A percentile compares a stretch with the other conserved stretches of the same genome.
These are phyloP conservation scores for Melastoma malabathricum DNA, from an alignment of 345 rosid species.

Conservation along the genomic window DNA sequence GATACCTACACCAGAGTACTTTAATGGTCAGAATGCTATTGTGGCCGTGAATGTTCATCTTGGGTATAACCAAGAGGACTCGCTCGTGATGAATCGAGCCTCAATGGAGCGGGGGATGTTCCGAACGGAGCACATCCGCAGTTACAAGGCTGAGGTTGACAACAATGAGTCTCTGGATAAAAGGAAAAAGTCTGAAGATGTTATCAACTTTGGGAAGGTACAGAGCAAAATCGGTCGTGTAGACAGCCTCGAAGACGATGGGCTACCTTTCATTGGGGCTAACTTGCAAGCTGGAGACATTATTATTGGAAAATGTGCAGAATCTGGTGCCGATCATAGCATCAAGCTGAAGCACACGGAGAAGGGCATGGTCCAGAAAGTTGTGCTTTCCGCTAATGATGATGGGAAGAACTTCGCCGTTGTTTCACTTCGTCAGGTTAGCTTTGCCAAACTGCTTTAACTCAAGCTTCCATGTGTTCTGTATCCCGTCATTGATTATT, in stretches of 20 bases:
- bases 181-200: slow-evolving; percentile 43
- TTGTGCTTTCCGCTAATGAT: slow-evolving; percentile 72
- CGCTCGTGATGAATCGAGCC: slow-evolving; percentile 84
- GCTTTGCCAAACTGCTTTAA: neutral
- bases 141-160: slow-evolving; percentile 86
- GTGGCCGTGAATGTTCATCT: slow-evolving; percentile 89
- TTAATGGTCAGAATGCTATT: slow-evolving; percentile 86
- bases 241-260: slow-evolving; percentile 86
- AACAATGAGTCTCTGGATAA: slow-evolving; percentile 52
- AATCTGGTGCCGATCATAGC: slow-evolving; percentile 73
- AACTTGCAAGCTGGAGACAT: slow-evolving; percentile 75
- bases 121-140: slow-evolving; percentile 70
- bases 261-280: slow-evolving; percentile 76
- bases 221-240: slow-evolving; percentile 65
- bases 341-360: slow-evolving; percentile 84
- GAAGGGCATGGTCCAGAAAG: slow-evolving; percentile 84
- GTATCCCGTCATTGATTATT: too few relatives aligned
- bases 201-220: slow-evolving; percentile 49
- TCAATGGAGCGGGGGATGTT: slow-evolving; percentile 90
- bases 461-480: too few relatives aligned
- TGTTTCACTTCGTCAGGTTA: slow-evolving; percentile 82
- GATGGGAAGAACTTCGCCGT: slow-evolving; percentile 89
- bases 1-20: slow-evolving; percentile 42
- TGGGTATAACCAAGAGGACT: slow-evolving; percentile 92
- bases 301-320: slow-evolving; percentile 71